phyloP scores from a whole-genome alignment of 2,329 filamentous ascomycete genomes.

The Alternaria incomplexa region DNA sequence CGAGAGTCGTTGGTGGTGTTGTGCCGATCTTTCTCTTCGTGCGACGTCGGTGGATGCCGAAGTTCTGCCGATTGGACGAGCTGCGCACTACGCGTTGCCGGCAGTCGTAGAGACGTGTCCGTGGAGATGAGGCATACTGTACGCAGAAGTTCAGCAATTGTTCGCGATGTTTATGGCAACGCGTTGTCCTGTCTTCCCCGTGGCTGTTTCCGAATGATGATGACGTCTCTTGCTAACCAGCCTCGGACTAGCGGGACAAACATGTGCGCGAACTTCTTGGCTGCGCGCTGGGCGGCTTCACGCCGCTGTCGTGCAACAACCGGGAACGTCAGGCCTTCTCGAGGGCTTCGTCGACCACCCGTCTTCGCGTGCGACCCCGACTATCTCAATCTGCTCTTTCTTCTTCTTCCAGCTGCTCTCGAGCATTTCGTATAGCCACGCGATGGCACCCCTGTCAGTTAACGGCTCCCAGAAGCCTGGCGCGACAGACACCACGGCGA shows the following conservation, averaged over 20 bases:
- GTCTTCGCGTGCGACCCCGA: constrained; percentile 3
- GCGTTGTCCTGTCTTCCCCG: neutral
- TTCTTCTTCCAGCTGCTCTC: neutral
- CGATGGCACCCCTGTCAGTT: constrained; percentile 29
- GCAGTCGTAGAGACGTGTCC: neutral
- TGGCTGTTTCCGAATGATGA: neutral
- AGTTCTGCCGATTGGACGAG: constrained; percentile 4
- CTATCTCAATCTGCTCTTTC: neutral
- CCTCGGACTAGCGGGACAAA: neutral
- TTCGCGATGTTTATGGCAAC: neutral
- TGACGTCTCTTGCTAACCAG: neutral
- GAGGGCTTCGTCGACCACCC: neutral
- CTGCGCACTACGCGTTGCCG: neutral
- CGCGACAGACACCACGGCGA: constrained; percentile 25
- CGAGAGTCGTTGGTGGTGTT: neutral
- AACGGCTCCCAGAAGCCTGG: constrained; percentile 30
- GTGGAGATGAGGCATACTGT: neutral
- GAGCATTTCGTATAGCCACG: neutral
- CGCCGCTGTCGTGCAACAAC: constrained; percentile 6
- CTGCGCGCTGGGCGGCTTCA: neutral
- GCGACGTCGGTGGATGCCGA: constrained; percentile 1
- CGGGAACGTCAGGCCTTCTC: constrained; percentile 3
- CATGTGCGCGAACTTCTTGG: neutral
- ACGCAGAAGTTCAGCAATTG: neutral
- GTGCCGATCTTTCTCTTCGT: neutral